Base-by-base conservation (phyloP, 495 filamentous ascomycete species). In the Penicillium parvum region DNA sequence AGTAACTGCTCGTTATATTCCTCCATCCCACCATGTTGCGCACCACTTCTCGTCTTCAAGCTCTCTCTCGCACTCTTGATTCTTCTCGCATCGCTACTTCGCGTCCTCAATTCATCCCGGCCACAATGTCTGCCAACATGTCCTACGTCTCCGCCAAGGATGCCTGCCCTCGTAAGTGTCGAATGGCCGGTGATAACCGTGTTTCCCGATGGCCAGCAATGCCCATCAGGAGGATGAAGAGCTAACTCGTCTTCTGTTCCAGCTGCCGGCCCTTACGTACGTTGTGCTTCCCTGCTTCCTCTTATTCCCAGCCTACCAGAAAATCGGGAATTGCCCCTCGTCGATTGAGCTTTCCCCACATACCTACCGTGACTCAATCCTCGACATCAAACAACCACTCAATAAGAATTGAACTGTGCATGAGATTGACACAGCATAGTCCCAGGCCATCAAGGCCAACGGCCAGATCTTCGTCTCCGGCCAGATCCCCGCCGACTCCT, bases 381-480 rank as follows among this genome's bases (percentile, higher is more conserved):
- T 16, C 40, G 25, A 20, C 16, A 20, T 22, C 28, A 44, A 43
- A 27, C 32, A 44, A 33, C 40, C 3, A 42, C 10, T 20, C 18
- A 34, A 30, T n/a, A n/a, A n/a, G n/a, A n/a, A n/a, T n/a, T n/a
- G n/a, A n/a, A n/a, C n/a, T n/a, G n/a, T n/a, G n/a, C n/a, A n/a
- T n/a, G n/a, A n/a, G n/a, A n/a, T 38, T 42, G 36, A 41, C 27
- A 39, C 18, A 29, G 32, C 8, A 43, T 58, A 95, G 87, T 88
- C 89, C 56, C 91, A 96, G 73, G 88, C 88, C 53, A 84, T 95
- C 72, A 81, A 81, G 52, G 89, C 89, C 41, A 82, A 86, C 42
- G 77, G 77, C 35, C 75, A 83, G 52, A 84, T 96, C 72, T 97
- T 87, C 76, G 83, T 90, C 70, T 96, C 91, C 5, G 91, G 91